Percentiles rank a stretch among this genome's conserved stretches.
These are phyloP conservation scores for Sphagnum tenellum DNA, from an alignment of 225 moss, liverwort and hornwort species.

Conservation along the genomic window DNA sequence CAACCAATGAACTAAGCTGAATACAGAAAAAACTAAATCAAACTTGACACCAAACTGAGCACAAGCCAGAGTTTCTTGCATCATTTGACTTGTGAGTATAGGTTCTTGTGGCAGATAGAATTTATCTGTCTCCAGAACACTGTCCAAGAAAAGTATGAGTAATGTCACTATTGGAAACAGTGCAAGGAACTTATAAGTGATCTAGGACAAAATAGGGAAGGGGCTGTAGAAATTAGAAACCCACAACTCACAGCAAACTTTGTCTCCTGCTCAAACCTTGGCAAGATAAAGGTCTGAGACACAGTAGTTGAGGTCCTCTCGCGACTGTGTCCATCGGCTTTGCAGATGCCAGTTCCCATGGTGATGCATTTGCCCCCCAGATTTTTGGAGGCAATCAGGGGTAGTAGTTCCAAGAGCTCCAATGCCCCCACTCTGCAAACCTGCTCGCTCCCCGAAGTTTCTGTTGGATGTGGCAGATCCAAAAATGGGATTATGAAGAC, in stretches of 20 bases:
- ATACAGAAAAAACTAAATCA: too few species aligned
- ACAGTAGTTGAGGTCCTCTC: constrained; percentile 47
- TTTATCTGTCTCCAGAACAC: too few species aligned
- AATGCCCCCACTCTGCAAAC: constrained; percentile 19
- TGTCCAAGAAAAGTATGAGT: too few species aligned
- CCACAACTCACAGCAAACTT: background rate
- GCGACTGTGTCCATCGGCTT: constrained; percentile 44
- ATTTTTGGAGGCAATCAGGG: constrained; percentile 39
- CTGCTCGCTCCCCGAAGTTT: constrained; percentile 21
- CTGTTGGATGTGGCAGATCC: constrained; percentile 29
- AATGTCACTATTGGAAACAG: too few species aligned
- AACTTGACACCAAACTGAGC: too few species aligned
- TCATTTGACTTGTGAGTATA: too few species aligned
- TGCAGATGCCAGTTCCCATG: constrained; percentile 36
- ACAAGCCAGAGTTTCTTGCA: too few species aligned
- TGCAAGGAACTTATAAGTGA: too few species aligned
- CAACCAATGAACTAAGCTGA: too few species aligned
- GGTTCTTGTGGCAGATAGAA: too few species aligned
- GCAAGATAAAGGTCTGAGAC: constrained; percentile 32
- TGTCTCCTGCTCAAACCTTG: constrained; percentile 28
- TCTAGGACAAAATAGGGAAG: too few species aligned
- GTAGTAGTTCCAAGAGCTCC: constrained; percentile 23
- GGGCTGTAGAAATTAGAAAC: too few species aligned
- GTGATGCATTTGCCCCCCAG: constrained; percentile 35
- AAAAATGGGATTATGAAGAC: constrained; percentile 34